Evolutionary conservation across 169 alveolate genomes (phyloP).

Genomic region (Plasmodium falciparum): DNA sequence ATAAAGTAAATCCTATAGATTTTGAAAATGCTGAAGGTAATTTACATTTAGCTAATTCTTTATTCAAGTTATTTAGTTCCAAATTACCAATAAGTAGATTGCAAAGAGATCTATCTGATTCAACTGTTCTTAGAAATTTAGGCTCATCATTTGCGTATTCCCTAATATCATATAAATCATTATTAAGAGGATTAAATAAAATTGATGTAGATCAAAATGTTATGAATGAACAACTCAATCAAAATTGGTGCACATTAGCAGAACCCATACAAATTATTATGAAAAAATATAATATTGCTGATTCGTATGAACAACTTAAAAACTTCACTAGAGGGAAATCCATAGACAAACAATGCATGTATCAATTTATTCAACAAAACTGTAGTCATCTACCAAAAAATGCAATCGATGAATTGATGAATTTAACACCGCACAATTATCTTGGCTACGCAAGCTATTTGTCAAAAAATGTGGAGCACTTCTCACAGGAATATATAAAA

Average conservation of each 20-base stretch:
- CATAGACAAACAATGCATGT: constrained; percentile 69
- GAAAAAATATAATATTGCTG: constrained; percentile 86
- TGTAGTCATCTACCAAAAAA: constrained; percentile 30
- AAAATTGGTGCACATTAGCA: constrained; percentile 95
- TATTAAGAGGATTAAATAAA: constrained; percentile 89
- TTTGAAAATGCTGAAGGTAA: constrained; percentile 98
- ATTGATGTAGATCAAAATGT: constrained; percentile 84
- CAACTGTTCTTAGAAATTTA: constrained; percentile 95
- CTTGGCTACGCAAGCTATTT: constrained; percentile 59
- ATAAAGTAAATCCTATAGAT: constrained; percentile 97
- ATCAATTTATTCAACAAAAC: constrained; percentile 72
- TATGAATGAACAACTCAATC: constrained; percentile 87
- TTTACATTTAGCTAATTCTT: constrained; percentile 92
- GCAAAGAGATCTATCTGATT: constrained; percentile 96
- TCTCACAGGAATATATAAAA: neutral
- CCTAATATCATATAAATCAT: constrained; percentile 87
- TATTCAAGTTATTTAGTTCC: constrained; percentile 88
- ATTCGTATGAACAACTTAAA: constrained; percentile 84
- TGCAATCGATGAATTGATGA: constrained; percentile 24
- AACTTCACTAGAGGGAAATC: constrained; percentile 78
- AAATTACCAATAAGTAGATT: constrained; percentile 95
- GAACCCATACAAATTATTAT: constrained; percentile 94
- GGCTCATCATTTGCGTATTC: constrained; percentile 92
- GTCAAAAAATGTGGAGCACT: constrained; percentile 52
- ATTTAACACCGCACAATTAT: constrained; percentile 57